Conservation (phyloP, 805 yeast genomes). For the Metschnikowia borealis region DNA sequence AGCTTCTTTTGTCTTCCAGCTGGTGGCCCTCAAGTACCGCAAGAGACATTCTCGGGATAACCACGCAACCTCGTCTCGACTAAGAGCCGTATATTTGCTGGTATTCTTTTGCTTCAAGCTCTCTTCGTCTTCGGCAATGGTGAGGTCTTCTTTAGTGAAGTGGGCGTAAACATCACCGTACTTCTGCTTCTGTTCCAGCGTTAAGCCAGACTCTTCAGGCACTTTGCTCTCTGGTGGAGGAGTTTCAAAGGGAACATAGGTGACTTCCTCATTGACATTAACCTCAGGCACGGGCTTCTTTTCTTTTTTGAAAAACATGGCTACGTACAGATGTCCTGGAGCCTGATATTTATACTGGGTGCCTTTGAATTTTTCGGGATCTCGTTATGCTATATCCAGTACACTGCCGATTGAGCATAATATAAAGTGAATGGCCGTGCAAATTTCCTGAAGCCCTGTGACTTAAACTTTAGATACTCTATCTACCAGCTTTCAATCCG, state of each 20-base stretch:
- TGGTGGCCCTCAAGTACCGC: conserved; percentile 89
- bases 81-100: conserved; percentile 25
- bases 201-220: conserved; percentile 50
- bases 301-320: conserved; percentile 16
- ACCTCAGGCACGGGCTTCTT: conserved; percentile 7
- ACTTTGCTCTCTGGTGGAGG: conserved; percentile 47
- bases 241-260: conserved; percentile 47
- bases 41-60: conserved; percentile 85
- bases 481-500: too few relatives aligned
- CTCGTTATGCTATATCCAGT: too few relatives aligned
- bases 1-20: conserved; percentile 75
- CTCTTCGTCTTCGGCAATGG: conserved; percentile 49
- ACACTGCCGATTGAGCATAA: too few relatives aligned
- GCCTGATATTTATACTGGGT: not conserved
- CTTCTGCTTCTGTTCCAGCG: conserved; percentile 53
- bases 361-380: not conserved
- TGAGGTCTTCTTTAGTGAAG: conserved; percentile 52
- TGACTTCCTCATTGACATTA: conserved; percentile 16
- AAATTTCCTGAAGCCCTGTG: too few relatives aligned
- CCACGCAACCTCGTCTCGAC: conserved; percentile 76
- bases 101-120: conserved; percentile 37
- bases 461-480: too few relatives aligned
- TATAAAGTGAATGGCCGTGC: too few relatives aligned
- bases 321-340: not conserved
- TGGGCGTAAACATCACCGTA: conserved; percentile 61